Evolutionary conservation across 176 grass and related monocot genomes (phyloP).

Genomic region (Melocanna baccifera): DNA sequence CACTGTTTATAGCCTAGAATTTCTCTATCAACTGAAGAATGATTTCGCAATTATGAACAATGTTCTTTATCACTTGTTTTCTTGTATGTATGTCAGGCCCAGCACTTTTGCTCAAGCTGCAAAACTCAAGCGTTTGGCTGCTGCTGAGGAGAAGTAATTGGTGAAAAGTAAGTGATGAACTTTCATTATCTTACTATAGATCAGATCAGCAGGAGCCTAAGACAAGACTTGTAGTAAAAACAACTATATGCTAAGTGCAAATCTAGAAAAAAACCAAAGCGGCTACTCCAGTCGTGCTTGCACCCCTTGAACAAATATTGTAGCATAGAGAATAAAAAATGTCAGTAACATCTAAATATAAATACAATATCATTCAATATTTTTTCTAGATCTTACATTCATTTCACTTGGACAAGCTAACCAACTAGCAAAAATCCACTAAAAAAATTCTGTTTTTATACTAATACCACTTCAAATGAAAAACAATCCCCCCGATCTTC

Average conservation of each 20-base stretch:
- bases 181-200: neutral
- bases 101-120: slow-evolving; percentile 80
- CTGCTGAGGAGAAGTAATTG: slow-evolving; percentile 64
- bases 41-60: neutral
- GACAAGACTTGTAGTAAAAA: neutral
- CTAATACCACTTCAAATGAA: neutral
- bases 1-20: neutral
- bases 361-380: neutral
- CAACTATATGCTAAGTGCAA: too few relatives aligned
- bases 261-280: too few relatives aligned
- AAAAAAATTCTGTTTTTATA: neutral
- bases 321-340: too few relatives aligned
- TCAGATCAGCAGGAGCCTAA: neutral
- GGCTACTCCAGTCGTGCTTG: too few relatives aligned
- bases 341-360: too few relatives aligned
- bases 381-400: neutral
- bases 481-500: too few relatives aligned
- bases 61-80: neutral
- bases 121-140: slow-evolving; percentile 60
- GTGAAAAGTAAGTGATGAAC: slow-evolving; percentile 41
- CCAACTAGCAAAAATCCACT: neutral
- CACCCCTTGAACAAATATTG: too few relatives aligned
- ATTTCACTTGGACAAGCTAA: neutral
- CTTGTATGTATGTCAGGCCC: slow-evolving; percentile 38
- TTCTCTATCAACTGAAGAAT: neutral